Base-by-base conservation (phyloP, 257 asterid genomes). In the Knoxia roxburghii region DNA sequence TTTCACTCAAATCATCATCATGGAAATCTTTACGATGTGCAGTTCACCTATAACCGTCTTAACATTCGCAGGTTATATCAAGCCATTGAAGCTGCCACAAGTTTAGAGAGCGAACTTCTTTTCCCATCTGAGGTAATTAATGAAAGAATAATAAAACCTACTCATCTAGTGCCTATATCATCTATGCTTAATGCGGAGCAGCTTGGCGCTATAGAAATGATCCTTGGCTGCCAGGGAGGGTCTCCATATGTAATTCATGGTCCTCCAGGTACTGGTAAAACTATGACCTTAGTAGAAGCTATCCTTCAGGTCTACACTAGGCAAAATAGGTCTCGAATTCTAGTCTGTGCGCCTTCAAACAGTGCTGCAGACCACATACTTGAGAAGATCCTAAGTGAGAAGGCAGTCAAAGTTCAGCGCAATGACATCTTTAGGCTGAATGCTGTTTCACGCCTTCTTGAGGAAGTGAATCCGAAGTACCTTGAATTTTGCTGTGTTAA, bases 241-340 rank as follows among this genome's bases (percentile, higher is more conserved):
- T 79, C 89, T 54, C 96, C 99, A 5, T 94, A 86, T 68, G 72
- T 94, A 68, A 85, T 94, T 74, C 89, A 94, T 46, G 99, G 99
- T 14, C 97, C 99, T 49, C 99, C 99, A 4, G 99, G 99, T 57
- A 94, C 99, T 0, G 99, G 99, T 15, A 94, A 94, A 79, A 88
- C 99, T 1, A 79, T 68, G 87, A 88, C 96, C 51, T 79, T 94
- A 9, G 72, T 90, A 17, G 96, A 94, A 84, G 89, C 96, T 62
- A 81, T 94, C 72, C 84, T 90, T 51, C 99, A 94, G 77, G 56
- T 88, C 46, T 86, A 82, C 72, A 52, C 52, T 55, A 70, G 14
- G 27, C 69, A 74, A 68, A 75, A 60, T 53, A 18, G 39, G 29
- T 75, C 87, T 26, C 81, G 83, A 32, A 68, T 90, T 75, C 87